These are phyloP conservation scores for Euphorbia pulcherrima DNA, from an alignment of 345 rosid species.

Conservation along the genomic window DNA sequence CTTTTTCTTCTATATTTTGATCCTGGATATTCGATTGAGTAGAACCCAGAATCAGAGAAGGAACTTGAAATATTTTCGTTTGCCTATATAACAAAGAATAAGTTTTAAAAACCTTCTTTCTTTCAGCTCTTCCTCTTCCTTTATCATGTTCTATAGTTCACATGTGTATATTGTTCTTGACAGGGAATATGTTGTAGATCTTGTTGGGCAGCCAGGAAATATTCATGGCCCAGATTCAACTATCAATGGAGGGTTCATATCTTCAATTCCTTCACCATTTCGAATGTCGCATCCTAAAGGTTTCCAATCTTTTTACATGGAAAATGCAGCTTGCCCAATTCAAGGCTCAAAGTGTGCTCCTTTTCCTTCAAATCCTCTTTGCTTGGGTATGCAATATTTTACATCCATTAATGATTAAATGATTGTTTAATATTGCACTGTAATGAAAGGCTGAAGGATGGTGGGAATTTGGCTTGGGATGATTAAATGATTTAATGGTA, in stretches of 20 bases:
- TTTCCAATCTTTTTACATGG: slow-evolving; percentile 41
- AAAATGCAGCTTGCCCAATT: slow-evolving; percentile 33
- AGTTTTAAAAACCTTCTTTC: not conserved
- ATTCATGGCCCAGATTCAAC: slow-evolving; percentile 81
- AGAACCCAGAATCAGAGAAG: not conserved
- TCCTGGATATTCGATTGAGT: not conserved
- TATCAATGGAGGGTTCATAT: slow-evolving; percentile 61
- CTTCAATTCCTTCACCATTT: slow-evolving; percentile 64
- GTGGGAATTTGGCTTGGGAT: not conserved
- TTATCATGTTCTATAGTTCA: slow-evolving; percentile 9
- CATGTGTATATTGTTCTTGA: slow-evolving; percentile 21
- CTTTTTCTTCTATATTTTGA: not conserved
- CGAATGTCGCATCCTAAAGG: slow-evolving; percentile 52
- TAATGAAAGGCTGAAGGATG: slow-evolving; percentile 6
- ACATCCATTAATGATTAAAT: slow-evolving; percentile 4
- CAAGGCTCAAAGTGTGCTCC: slow-evolving; percentile 27
- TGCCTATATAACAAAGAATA: not conserved
- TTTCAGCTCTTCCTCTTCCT: not conserved
- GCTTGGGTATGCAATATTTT: slow-evolving; percentile 40
- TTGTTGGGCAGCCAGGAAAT: slow-evolving; percentile 87
- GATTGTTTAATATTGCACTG: not conserved
- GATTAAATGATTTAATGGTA: not conserved
- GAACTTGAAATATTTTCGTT: not conserved
- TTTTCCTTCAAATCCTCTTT: slow-evolving; percentile 33
- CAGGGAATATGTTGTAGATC: slow-evolving; percentile 98